A percentile compares a stretch with the other conserved stretches of the same genome.
Evolutionary conservation across 2,329 filamentous ascomycete genomes (phyloP).

Genomic region (Didymella glomerata): DNA sequence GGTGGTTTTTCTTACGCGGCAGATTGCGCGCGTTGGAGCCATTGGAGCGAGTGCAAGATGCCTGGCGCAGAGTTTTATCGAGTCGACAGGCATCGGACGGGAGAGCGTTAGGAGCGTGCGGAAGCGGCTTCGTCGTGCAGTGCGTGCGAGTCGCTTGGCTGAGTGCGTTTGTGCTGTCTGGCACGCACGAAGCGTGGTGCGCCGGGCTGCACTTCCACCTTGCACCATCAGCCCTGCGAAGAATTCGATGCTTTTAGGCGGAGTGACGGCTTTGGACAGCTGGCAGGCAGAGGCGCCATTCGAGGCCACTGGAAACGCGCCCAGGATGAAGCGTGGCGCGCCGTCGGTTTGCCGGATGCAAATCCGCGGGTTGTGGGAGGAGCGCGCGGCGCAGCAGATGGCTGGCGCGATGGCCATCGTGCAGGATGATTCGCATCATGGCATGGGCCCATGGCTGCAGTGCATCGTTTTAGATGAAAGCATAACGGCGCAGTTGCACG

Average conservation of each 20-base stretch:
- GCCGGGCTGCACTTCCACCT: constrained; percentile 16
- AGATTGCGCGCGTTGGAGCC: constrained; percentile 29
- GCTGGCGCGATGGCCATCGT: constrained; percentile 30
- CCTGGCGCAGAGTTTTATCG: constrained; percentile 34
- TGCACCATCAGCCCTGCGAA: constrained; percentile 31
- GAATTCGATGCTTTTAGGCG: not conserved
- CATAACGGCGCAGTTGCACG: constrained; percentile 39
- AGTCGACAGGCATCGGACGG: constrained; percentile 28
- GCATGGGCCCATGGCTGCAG: constrained; percentile 28
- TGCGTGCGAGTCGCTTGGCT: not conserved
- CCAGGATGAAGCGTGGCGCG: constrained; percentile 29
- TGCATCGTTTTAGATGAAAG: constrained; percentile 40
- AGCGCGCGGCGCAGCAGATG: constrained; percentile 27
- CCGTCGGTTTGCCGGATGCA: constrained; percentile 21
- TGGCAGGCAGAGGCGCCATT: constrained; percentile 25
- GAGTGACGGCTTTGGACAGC: not conserved
- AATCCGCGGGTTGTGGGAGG: constrained; percentile 19
- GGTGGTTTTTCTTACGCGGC: constrained; percentile 36
- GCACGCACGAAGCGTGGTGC: constrained; percentile 22
- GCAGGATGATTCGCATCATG: constrained; percentile 37
- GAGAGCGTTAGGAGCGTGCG: constrained; percentile 13
- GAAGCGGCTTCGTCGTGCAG: constrained; percentile 18
- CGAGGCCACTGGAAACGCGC: constrained; percentile 32
- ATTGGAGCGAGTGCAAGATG: constrained; percentile 16
- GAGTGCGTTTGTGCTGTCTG: constrained; percentile 4